These are phyloP conservation scores for Carpinus fangiana DNA, from an alignment of 306 rosid species.

Conservation along the genomic window DNA sequence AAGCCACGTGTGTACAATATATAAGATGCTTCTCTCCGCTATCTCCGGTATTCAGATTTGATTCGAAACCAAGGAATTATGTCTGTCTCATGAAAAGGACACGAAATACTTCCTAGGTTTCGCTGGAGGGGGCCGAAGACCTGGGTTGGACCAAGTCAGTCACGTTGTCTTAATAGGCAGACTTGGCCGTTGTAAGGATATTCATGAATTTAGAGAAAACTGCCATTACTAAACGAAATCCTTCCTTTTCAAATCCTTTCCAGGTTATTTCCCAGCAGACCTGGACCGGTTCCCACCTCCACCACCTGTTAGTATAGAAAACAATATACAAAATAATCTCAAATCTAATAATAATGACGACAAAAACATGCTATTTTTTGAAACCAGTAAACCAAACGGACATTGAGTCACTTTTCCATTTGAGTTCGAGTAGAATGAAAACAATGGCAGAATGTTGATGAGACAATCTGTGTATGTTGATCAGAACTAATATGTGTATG, in stretches of 20 bases:
- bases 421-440: not conserved
- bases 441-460: not conserved
- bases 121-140: too few relatives aligned
- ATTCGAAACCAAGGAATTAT: too few relatives aligned
- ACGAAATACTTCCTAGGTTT: not conserved
- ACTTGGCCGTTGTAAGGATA: not conserved
- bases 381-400: too few relatives aligned
- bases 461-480: not conserved
- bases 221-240: not conserved
- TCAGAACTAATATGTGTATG: not conserved
- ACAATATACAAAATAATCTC: too few relatives aligned
- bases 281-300: not conserved
- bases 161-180: not conserved
- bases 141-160: not conserved
- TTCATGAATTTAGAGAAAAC: not conserved
- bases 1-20: too few relatives aligned
- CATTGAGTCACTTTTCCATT: too few relatives aligned
- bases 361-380: too few relatives aligned
- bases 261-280: conserved; percentile 12
- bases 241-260: not conserved
- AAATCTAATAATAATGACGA: too few relatives aligned
- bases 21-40: too few relatives aligned
- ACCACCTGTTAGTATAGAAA: not conserved
- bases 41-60: too few relatives aligned
- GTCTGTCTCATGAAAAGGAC: not conserved